Percentiles rank a stretch among this genome's conserved stretches.
Conservation (phyloP, 495 filamentous ascomycete genomes). For the Astrothelium macrocarpum region DNA sequence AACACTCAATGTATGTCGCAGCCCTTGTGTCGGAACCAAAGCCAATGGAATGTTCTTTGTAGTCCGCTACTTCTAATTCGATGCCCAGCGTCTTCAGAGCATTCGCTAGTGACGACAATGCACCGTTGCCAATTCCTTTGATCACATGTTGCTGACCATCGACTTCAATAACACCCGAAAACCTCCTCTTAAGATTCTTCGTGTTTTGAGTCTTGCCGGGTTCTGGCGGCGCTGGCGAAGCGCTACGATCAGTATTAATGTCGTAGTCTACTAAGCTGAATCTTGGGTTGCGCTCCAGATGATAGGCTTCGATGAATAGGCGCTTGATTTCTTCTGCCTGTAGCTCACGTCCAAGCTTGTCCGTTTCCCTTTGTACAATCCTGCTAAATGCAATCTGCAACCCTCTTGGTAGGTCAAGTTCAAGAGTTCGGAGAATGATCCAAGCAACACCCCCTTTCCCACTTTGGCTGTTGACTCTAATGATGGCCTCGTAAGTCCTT, state of each 20-base stretch:
- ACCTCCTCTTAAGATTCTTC: conserved; percentile 68
- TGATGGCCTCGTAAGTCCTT: conserved; percentile 91
- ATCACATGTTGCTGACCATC: conserved; percentile 72
- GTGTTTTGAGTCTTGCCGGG: conserved; percentile 62
- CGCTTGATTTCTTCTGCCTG: conserved; percentile 69
- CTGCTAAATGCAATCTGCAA: conserved; percentile 86
- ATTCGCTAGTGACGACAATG: conserved; percentile 78
- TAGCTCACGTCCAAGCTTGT: conserved; percentile 69
- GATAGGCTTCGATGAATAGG: conserved; percentile 83
- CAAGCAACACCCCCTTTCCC: conserved; percentile 94
- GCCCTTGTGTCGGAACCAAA: conserved; percentile 59
- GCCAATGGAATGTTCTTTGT: conserved; percentile 93
- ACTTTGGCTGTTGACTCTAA: conserved; percentile 92
- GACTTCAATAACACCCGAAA: conserved; percentile 79
- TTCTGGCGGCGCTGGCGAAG: conserved; percentile 58
- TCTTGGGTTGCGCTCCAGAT: conserved; percentile 66
- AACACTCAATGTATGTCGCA: conserved; percentile 89
- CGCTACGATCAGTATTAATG: conserved; percentile 75
- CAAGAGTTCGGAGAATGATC: conserved; percentile 79
- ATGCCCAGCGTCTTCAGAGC: conserved; percentile 75
- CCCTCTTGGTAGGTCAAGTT: conserved; percentile 87
- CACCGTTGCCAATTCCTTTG: conserved; percentile 75
- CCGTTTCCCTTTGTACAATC: conserved; percentile 72
- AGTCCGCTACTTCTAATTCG: conserved; percentile 84
- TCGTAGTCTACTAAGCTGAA: conserved; percentile 88